phyloP scores from a whole-genome alignment of 2,329 filamentous ascomycete species.

The Epichloe sylvatica region DNA sequence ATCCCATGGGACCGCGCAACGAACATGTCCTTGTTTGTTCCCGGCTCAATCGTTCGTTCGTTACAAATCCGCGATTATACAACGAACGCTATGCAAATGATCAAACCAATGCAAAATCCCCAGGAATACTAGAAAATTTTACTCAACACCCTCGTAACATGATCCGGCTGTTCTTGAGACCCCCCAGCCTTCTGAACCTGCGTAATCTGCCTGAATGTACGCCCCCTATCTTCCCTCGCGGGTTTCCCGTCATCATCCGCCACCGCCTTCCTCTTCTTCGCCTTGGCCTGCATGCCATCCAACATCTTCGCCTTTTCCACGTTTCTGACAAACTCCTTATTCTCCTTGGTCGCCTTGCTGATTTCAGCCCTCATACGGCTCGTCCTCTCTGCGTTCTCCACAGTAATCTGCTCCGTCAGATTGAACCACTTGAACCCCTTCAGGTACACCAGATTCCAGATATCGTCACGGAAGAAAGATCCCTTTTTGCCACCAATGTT shows the following conservation, averaged over 20 bases:
- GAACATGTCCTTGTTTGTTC: no score
- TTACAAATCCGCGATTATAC: neutral
- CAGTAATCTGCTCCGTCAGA: slow-evolving; percentile 62
- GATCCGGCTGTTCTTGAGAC: slow-evolving; percentile 35
- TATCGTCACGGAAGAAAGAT: slow-evolving; percentile 69
- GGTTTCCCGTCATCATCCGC: slow-evolving; percentile 9
- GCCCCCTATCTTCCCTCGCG: slow-evolving; percentile 14
- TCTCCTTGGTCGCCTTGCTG: slow-evolving; percentile 59
- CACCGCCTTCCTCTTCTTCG: slow-evolving; percentile 26
- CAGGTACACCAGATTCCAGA: slow-evolving; percentile 74
- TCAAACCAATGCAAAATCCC: neutral
- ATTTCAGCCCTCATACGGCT: slow-evolving; percentile 69
- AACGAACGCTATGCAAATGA: neutral
- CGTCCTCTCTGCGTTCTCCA: slow-evolving; percentile 67
- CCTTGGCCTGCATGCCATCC: slow-evolving; percentile 54
- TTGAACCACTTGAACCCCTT: slow-evolving; percentile 73
- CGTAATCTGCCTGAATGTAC: slow-evolving; percentile 53
- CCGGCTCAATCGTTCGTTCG: no score
- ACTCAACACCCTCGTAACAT: slow-evolving; percentile 46
- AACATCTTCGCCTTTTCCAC: slow-evolving; percentile 69
- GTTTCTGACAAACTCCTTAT: slow-evolving; percentile 67
- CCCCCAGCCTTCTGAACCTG: slow-evolving; percentile 37
- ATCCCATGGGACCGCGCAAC: no score
- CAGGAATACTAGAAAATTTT: slow-evolving; percentile 41
- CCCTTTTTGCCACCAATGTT: slow-evolving; percentile 75